Evolutionary conservation across 352 stramenopile genomes (phyloP), one percentile per base, ranked within the genome.

Genomic region (Phytophthora sansomeana): DNA sequence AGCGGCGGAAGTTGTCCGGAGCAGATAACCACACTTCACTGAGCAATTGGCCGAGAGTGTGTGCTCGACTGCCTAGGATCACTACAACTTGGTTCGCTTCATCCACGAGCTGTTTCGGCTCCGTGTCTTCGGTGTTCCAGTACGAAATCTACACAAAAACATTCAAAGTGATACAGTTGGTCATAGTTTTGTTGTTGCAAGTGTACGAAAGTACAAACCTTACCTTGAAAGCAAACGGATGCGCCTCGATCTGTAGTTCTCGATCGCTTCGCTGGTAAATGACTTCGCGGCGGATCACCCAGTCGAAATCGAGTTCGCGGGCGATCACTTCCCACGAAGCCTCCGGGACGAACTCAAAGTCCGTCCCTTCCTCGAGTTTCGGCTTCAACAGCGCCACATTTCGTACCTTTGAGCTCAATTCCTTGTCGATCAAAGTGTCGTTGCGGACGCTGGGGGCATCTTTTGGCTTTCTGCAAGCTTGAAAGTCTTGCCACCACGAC

Each of bases 261-360:
- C 55, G 62, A 14, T 51, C 43, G 16, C 28, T 58, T 28, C 56
- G 41, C 35, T 55, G 49, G 49, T 72, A 72, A 6, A 72, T 44
- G 21, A 72, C 63, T 39, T 72, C 49, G 29, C 63, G 63, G 5
- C 63, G 57, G 35, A 72, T 62, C 5, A 60, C 64, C 57, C 57
- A 72, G 64, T 72, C 64, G 36, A 60, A 63, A 5, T 6, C 46
- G 10, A 72, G 21, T 35, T 67, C 46, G n/a, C 41, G 30, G 0
- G 51, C 42, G 44, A 72, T 67, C 21, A 67, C 49, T 2, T 67
- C 49, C 63, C 63, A 72, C 0, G 50, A 46, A 21, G 41, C 16
- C 30, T 60, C 51, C 0, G 57, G 46, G 5, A 75, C 44, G 8
- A 74, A 70, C 17, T 55, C 30, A 32, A 72, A 74, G 55, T 80